Conservation (phyloP, 2,329 filamentous ascomycete species). For the Meredithiella fracta region DNA sequence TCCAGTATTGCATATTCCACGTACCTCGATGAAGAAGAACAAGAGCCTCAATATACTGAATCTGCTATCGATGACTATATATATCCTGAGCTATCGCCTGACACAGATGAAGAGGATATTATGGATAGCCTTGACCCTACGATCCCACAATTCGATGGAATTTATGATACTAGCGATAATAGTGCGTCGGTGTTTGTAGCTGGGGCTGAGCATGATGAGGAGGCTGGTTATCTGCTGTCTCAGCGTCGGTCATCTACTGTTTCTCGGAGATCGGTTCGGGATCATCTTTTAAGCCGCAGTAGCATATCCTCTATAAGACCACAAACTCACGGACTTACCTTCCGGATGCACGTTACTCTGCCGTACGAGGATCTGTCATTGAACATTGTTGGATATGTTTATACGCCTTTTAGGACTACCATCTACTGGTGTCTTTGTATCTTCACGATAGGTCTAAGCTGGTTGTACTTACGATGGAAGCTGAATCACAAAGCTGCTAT, state of each 20-base stretch:
- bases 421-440: constrained; percentile 56
- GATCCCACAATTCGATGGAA: neutral
- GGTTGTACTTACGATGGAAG: constrained; percentile 76
- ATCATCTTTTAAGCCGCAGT: constrained; percentile 53
- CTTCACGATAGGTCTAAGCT: constrained; percentile 59
- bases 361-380: constrained; percentile 78
- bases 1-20: constrained; percentile 38
- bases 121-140: neutral
- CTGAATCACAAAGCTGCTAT: constrained; percentile 71
- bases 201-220: constrained; percentile 23
- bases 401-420: constrained; percentile 50
- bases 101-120: neutral
- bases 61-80: constrained; percentile 19
- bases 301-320: constrained; percentile 49
- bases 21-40: constrained; percentile 18
- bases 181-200: constrained; percentile 14
- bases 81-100: neutral
- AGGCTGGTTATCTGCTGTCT: constrained; percentile 31
- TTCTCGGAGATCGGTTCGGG: constrained; percentile 39
- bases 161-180: neutral
- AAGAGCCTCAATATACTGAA: constrained; percentile 19
- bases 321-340: neutral
- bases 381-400: constrained; percentile 80
- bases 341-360: neutral
- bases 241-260: constrained; percentile 46